Percentiles rank a stretch among this genome's conserved stretches.
phyloP scores from a whole-genome alignment of 2,329 filamentous ascomycete genomes.

The Calonectria multiphialidica region DNA sequence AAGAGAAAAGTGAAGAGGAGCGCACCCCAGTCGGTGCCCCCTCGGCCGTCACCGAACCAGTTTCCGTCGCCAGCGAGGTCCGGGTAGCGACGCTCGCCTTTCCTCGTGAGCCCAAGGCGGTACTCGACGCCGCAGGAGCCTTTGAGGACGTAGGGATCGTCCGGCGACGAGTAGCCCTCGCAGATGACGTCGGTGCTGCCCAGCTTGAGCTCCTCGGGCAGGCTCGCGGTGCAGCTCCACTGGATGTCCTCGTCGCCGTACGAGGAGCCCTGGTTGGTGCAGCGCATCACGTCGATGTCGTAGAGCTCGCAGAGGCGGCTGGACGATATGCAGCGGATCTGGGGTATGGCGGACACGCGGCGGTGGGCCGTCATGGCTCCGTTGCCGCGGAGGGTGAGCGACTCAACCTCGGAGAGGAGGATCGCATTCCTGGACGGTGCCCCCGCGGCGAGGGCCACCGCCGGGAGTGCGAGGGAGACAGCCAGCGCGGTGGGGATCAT shows the following conservation, averaged over 20 bases:
- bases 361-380: conserved; percentile 77
- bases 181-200: conserved; percentile 92
- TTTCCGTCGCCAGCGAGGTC: conserved; percentile 56
- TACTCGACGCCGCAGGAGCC: conserved; percentile 97
- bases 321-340: conserved; percentile 82
- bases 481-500: conserved; percentile 45
- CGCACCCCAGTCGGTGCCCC: conserved; percentile 49
- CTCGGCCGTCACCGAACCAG: conserved; percentile 48
- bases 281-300: conserved; percentile 86
- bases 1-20: conserved; percentile 74
- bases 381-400: conserved; percentile 80
- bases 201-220: conserved; percentile 75
- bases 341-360: conserved; percentile 80
- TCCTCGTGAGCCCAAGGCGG: conserved; percentile 79
- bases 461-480: conserved; percentile 40
- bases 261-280: conserved; percentile 84
- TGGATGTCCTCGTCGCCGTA: conserved; percentile 87
- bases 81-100: conserved; percentile 80
- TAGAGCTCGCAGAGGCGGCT: conserved; percentile 75
- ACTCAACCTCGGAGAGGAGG: conserved; percentile 73
- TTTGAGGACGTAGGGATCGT: conserved; percentile 89
- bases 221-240: conserved; percentile 83
- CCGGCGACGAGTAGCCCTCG: conserved; percentile 82
- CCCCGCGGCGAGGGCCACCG: conserved; percentile 40
- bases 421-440: conserved; percentile 63